Evolutionary conservation across 2,329 filamentous ascomycete species (phyloP).

Genomic region (Incumbomyces lentus): DNA sequence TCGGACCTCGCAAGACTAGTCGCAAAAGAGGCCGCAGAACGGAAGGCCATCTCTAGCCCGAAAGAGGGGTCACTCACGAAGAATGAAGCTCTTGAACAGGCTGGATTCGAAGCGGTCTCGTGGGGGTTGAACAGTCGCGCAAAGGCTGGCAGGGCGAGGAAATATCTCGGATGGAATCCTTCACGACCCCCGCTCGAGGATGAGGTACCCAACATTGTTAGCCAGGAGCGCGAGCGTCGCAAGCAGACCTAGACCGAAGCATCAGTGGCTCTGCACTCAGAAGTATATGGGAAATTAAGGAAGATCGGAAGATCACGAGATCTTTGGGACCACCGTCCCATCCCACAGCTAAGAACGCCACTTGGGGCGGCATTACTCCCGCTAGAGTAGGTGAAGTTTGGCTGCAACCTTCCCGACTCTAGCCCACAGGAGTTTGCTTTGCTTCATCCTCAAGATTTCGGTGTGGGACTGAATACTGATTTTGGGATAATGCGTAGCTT

Average conservation of each 20-base stretch:
- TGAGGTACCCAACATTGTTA: slow-evolving; percentile 44
- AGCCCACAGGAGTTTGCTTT: no score
- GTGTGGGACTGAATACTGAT: no score
- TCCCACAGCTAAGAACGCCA: no score
- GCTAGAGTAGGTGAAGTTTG: no score
- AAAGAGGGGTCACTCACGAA: slow-evolving; percentile 28
- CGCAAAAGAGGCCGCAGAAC: slow-evolving; percentile 45
- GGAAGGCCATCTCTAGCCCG: slow-evolving; percentile 39
- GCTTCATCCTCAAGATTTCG: no score
- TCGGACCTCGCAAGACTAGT: slow-evolving; percentile 48
- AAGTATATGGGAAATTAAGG: no score
- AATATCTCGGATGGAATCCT: slow-evolving; percentile 50
- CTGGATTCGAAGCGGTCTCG: slow-evolving; percentile 37
- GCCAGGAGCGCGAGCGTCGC: slow-evolving; percentile 27
- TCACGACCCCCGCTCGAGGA: slow-evolving; percentile 41
- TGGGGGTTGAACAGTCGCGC: slow-evolving; percentile 55
- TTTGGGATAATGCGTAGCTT: no score
- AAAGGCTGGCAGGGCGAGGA: slow-evolving; percentile 44
- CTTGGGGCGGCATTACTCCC: no score
- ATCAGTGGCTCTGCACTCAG: no score
- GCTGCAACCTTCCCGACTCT: no score
- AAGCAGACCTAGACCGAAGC: background rate
- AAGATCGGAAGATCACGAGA: no score
- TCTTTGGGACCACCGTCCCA: no score
- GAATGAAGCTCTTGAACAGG: slow-evolving; percentile 37